Percentiles rank a stretch among this genome's conserved stretches.
phyloP scores from a whole-genome alignment of 2,329 filamentous ascomycete genomes.

The Colletotrichum acutatum region DNA sequence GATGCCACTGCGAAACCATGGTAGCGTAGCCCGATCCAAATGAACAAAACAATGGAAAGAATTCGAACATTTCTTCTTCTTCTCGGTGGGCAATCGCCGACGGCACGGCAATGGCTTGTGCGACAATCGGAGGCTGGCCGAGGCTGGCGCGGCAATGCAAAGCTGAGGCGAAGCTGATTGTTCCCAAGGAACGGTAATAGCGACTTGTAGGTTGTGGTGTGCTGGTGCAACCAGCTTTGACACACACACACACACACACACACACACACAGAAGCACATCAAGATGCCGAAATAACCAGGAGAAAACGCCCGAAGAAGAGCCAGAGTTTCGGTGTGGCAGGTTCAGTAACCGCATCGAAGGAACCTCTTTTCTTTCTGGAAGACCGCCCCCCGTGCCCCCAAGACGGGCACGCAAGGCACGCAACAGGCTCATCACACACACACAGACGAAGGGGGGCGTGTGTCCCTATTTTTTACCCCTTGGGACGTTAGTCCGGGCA shows the following conservation, averaged over 20 bases:
- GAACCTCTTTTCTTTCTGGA: conserved; percentile 15
- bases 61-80: not conserved
- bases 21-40: not conserved
- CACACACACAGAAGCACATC: not conserved
- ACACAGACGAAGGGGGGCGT: not conserved
- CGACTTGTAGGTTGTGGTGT: not conserved
- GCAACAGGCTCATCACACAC: not conserved
- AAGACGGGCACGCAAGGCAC: not conserved
- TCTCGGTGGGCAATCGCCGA: not conserved
- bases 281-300: conserved; percentile 5
- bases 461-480: not conserved
- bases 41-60: not conserved
- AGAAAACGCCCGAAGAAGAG: conserved; percentile 22
- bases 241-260: not conserved
- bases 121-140: conserved; percentile 23
- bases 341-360: conserved; percentile 23
- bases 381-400: not conserved
- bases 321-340: conserved; percentile 23
- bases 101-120: conserved; percentile 19
- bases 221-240: not conserved
- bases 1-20: not conserved
- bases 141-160: conserved; percentile 24
- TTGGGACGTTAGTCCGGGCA: conserved; percentile 25
- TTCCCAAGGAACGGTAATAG: not conserved
- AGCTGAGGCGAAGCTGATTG: conserved; percentile 16